Conservation (phyloP, 148 eudicot genomes). For the Chenopodium suecicum region DNA sequence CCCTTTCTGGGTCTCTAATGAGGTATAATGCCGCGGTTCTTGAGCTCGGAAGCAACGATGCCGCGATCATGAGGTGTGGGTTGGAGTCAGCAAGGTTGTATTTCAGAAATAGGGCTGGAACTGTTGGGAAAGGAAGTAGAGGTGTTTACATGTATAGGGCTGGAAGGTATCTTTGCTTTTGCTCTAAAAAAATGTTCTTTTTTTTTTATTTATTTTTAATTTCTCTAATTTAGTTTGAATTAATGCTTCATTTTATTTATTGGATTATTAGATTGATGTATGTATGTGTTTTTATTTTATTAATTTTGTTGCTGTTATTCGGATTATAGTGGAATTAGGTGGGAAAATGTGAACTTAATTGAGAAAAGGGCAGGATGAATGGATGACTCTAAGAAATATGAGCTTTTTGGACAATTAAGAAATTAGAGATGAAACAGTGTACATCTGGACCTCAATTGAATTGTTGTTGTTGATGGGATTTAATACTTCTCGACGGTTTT, state of each 20-base stretch:
- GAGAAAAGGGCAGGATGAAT: neutral
- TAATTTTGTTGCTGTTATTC: neutral
- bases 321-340: neutral
- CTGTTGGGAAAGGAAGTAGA: conserved; percentile 35
- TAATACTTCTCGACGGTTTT: neutral
- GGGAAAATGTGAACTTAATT: neutral
- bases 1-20: conserved; percentile 59
- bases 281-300: neutral
- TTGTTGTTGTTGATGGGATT: too few species aligned
- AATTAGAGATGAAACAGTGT: neutral
- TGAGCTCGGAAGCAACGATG: conserved; percentile 61
- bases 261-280: neutral
- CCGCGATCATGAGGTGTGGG: conserved; percentile 69
- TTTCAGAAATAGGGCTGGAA: conserved; percentile 46
- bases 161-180: conserved; percentile 55
- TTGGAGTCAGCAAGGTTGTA: conserved; percentile 63
- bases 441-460: neutral
- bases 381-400: neutral
- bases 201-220: neutral
- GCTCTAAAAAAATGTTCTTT: neutral
- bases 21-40: conserved; percentile 67
- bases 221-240: neutral
- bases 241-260: neutral
- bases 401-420: neutral
- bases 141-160: conserved; percentile 73